A percentile compares a stretch with the other conserved stretches of the same genome.
phyloP scores from a whole-genome alignment of 2,329 filamentous ascomycete genomes.

The Talaromyces sp. region DNA sequence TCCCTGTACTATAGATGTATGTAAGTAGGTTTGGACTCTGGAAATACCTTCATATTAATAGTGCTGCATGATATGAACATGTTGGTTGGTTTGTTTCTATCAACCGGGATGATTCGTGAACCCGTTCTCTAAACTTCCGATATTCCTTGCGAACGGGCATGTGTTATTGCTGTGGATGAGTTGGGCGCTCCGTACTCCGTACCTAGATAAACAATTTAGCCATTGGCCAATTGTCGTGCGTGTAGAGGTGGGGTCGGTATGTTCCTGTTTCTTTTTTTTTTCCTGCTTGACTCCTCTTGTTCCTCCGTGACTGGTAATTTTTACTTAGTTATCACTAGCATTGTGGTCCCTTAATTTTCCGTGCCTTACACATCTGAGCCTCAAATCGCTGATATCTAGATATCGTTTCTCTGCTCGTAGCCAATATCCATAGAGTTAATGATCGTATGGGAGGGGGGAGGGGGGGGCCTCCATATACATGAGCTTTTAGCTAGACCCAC shows the following conservation, averaged over 20 bases:
- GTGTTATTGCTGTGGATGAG: not conserved
- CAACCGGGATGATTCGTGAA: not conserved
- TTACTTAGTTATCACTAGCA: not conserved
- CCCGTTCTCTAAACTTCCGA: not conserved
- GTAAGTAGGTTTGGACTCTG: not conserved
- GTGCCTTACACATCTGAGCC: not conserved
- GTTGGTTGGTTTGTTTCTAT: not conserved
- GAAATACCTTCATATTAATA: conserved; percentile 3
- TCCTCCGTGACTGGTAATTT: not conserved
- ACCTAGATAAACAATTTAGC: conserved; percentile 1
- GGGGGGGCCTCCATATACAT: too few relatives aligned
- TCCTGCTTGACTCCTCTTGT: not conserved
- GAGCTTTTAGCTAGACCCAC: not conserved
- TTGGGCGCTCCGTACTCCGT: not conserved
- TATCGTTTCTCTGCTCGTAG: not conserved
- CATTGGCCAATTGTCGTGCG: not conserved
- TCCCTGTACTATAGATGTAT: not conserved
- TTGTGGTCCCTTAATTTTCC: not conserved
- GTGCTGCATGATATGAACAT: not conserved
- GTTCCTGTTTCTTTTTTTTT: not conserved
- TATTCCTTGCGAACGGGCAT: not conserved
- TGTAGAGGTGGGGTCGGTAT: not conserved
- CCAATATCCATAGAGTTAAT: too few relatives aligned
- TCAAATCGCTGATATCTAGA: not conserved
- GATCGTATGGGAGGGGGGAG: not conserved